phyloP scores from a whole-genome alignment of 495 filamentous ascomycete species.

The Neurospora intermedia region DNA sequence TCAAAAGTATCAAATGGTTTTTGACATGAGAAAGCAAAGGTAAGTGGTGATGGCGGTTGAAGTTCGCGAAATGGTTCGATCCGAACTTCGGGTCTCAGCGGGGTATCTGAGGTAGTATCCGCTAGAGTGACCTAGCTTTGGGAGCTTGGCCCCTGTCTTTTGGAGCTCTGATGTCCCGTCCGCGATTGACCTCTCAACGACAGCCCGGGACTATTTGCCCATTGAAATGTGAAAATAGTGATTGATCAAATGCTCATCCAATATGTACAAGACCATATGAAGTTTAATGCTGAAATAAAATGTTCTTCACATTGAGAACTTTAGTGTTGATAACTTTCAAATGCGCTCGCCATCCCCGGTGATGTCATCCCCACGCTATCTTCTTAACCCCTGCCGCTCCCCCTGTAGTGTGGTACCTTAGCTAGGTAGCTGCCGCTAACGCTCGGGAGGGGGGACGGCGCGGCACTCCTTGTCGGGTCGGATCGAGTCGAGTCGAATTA shows the following conservation, averaged over 20 bases:
- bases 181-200: not conserved
- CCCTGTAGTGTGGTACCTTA: not conserved
- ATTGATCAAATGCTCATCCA: too few relatives aligned
- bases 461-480: not conserved
- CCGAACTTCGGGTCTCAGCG: not conserved
- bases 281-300: too few relatives aligned
- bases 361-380: conserved; percentile 6
- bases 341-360: not conserved
- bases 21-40: too few relatives aligned
- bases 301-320: too few relatives aligned
- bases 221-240: not conserved
- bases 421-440: not conserved
- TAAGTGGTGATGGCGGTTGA: not conserved
- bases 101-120: not conserved
- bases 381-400: not conserved
- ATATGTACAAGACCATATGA: too few relatives aligned
- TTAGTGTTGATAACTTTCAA: not conserved
- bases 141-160: not conserved
- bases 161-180: not conserved
- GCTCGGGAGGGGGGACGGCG: not conserved
- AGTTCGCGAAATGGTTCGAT: not conserved
- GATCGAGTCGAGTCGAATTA: not conserved
- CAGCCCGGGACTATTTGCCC: not conserved
- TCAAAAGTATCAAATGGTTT: too few relatives aligned
- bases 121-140: not conserved